Conservation (phyloP, 768 basidiomycete species). For the Boletus tylopilopsis region DNA sequence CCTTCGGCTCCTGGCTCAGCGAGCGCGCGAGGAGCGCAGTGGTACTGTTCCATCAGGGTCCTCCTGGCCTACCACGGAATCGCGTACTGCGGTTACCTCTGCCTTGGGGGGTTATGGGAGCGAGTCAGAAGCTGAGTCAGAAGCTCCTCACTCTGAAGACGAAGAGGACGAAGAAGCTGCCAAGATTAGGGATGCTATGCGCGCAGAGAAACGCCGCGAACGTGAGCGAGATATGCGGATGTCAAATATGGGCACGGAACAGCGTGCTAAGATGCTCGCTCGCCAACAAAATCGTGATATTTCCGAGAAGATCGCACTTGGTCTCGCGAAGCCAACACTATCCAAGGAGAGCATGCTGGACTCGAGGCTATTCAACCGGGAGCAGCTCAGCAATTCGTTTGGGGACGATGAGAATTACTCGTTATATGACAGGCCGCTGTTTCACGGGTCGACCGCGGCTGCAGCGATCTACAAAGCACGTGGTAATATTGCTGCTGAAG, state of each 20-base stretch:
- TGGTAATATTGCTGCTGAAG: constrained; percentile 68
- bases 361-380: constrained; percentile 96
- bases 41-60: constrained; percentile 61
- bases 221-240: constrained; percentile 97
- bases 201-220: constrained; percentile 87
- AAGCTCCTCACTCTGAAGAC: constrained; percentile 51
- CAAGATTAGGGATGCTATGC: constrained; percentile 84
- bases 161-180: constrained; percentile 79
- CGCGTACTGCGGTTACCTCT: constrained; percentile 67
- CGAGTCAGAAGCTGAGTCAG: constrained; percentile 53
- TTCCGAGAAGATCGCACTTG: constrained; percentile 97
- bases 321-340: constrained; percentile 92
- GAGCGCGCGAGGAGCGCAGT: constrained; percentile 90
- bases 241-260: constrained; percentile 98
- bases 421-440: constrained; percentile 91
- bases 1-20: constrained; percentile 88
- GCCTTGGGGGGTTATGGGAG: constrained; percentile 85
- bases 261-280: constrained; percentile 92
- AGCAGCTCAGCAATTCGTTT: constrained; percentile 76
- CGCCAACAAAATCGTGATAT: constrained; percentile 98
- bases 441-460: constrained; percentile 93
- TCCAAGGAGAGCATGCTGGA: constrained; percentile 98
- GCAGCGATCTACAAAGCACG: constrained; percentile 99
- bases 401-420: constrained; percentile 93
- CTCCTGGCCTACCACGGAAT: constrained; percentile 62